Evolutionary conservation across 1,284 basidiomycete species (phyloP).

Genomic region (Melampsora occidentalis): DNA sequence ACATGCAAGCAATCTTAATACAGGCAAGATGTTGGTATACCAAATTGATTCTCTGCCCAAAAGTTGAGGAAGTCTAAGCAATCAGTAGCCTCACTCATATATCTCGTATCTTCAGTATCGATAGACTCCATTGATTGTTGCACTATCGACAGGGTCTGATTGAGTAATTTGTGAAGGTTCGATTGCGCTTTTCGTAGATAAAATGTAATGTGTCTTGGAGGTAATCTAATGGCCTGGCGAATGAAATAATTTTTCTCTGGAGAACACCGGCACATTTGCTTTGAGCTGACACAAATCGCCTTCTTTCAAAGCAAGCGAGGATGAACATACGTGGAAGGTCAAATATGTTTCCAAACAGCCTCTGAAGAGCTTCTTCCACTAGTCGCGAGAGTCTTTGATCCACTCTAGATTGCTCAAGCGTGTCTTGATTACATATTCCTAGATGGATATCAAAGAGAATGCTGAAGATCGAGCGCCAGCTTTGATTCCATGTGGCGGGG

Average conservation of each 20-base stretch:
- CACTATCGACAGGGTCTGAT: neutral
- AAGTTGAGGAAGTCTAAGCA: neutral
- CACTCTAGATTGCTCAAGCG: neutral
- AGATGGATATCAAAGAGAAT: neutral
- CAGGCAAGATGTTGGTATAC: neutral
- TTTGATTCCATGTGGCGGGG: neutral
- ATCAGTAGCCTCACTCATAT: neutral
- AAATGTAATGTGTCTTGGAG: neutral
- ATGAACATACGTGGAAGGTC: neutral
- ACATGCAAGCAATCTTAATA: neutral
- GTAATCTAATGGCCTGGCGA: neutral
- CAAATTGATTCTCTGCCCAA: conserved; percentile 5
- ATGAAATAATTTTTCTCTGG: neutral
- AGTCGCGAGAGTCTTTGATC: neutral
- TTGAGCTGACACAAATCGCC: too few relatives aligned
- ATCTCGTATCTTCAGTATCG: neutral
- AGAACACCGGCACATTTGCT: neutral
- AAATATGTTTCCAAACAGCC: neutral
- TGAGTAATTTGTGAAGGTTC: neutral
- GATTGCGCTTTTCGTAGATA: neutral
- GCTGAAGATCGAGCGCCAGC: neutral
- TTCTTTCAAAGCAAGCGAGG: neutral
- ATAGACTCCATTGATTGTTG: conserved; percentile 6
- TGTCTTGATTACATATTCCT: neutral
- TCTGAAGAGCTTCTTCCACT: neutral